Evolutionary conservation across 257 asterid genomes (phyloP).

Genomic region (Penstemon davidsonii): DNA sequence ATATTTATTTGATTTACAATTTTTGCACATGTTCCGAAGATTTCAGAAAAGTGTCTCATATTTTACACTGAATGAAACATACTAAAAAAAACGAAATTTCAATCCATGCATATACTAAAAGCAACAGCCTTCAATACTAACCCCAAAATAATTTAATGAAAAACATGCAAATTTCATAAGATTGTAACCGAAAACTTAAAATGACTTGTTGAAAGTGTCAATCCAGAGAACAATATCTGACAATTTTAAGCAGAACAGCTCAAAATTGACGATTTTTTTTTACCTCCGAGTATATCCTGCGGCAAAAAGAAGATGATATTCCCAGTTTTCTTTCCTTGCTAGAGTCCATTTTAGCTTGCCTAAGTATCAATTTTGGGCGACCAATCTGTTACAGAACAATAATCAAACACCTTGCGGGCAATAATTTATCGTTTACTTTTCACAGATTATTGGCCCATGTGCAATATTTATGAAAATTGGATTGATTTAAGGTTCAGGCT

Average conservation of each 20-base stretch:
- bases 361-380: not conserved
- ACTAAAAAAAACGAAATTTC: too few relatives aligned
- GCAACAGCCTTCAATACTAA: not conserved
- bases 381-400: too few relatives aligned
- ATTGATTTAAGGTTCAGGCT: too few relatives aligned
- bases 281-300: slow-evolving; percentile 74
- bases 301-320: slow-evolving; percentile 56
- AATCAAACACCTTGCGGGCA: too few relatives aligned
- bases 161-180: not conserved
- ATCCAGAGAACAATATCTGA: not conserved
- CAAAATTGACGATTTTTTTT: not conserved
- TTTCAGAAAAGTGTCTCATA: not conserved
- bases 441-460: too few relatives aligned
- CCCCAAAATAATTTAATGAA: not conserved
- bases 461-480: too few relatives aligned
- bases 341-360: slow-evolving; percentile 26
- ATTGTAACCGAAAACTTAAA: too few relatives aligned
- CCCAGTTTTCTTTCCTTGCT: slow-evolving; percentile 39
- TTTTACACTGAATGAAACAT: not conserved
- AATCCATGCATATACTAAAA: too few relatives aligned
- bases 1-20: too few relatives aligned
- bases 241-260: too few relatives aligned
- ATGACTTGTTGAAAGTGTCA: not conserved
- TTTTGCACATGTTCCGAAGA: too few relatives aligned
- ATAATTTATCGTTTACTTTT: too few relatives aligned